These are phyloP conservation scores for Chytriomyces hyalinus DNA, from an alignment of 192 early-diverging fungal species.

Conservation along the genomic window DNA sequence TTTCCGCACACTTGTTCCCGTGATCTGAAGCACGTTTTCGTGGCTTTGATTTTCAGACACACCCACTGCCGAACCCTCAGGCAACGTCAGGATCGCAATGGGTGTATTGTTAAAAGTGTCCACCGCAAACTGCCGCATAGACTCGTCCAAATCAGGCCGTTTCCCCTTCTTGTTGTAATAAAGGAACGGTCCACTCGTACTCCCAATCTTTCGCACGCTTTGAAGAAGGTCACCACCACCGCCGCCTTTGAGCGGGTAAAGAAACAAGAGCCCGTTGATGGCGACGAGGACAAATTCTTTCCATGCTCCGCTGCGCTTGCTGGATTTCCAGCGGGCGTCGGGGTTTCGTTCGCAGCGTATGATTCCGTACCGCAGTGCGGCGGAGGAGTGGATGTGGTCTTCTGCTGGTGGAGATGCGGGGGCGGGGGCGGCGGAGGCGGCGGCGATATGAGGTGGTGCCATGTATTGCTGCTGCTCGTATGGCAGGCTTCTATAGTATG, in stretches of 20 bases:
- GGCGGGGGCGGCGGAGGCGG: neutral
- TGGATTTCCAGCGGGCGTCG: neutral
- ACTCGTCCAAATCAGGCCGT: neutral
- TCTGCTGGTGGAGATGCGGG: neutral
- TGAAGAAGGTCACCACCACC: neutral
- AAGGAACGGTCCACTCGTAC: neutral
- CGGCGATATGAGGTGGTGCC: neutral
- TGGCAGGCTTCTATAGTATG: neutral
- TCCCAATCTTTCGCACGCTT: neutral
- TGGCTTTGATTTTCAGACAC: neutral
- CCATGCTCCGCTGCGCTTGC: neutral
- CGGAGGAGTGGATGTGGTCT: neutral
- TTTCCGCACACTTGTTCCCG: neutral
- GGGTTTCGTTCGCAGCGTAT: neutral
- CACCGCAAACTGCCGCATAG: neutral
- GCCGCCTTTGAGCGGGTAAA: neutral
- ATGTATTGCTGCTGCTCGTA: neutral
- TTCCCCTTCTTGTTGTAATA: neutral
- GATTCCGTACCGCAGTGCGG: neutral
- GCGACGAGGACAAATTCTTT: neutral
- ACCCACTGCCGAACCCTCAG: neutral
- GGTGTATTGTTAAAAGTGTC: constrained; percentile 1
- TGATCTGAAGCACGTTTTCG: neutral
- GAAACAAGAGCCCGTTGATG: constrained; percentile 5
- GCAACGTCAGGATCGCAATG: neutral